phyloP scores from a whole-genome alignment of 208 protist species.

The Trypanosoma caninum region DNA sequence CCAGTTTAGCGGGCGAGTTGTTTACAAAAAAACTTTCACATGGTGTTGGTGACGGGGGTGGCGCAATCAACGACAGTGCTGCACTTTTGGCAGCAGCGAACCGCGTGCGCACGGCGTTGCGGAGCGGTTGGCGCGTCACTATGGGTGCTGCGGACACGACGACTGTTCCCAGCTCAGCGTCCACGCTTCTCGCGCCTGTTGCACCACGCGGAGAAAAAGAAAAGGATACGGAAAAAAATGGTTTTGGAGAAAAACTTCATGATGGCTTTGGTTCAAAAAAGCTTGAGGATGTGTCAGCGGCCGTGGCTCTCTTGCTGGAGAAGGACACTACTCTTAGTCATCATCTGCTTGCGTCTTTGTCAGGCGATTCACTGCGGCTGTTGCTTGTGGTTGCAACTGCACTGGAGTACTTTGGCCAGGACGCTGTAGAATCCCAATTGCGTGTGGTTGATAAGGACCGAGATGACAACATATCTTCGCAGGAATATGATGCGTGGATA shows the following conservation, averaged over 20 bases:
- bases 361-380: constrained; percentile 66
- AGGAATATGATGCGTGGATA: constrained; percentile 75
- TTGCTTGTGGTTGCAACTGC: constrained; percentile 79
- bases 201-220: neutral
- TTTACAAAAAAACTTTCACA: too few relatives aligned
- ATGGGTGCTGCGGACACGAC: too few relatives aligned
- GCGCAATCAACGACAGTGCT: neutral
- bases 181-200: neutral
- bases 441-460: constrained; percentile 65
- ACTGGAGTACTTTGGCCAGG: constrained; percentile 75
- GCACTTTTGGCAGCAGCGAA: constrained; percentile 4
- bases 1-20: neutral
- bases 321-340: constrained; percentile 38
- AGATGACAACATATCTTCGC: constrained; percentile 69
- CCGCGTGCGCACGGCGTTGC: constrained; percentile 17
- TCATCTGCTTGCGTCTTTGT: constrained; percentile 47
- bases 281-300: constrained; percentile 35
- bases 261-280: too few relatives aligned
- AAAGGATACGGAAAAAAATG: too few relatives aligned
- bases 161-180: too few relatives aligned
- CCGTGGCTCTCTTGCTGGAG: constrained; percentile 50
- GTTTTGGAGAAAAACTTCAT: too few relatives aligned
- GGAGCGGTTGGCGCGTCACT: too few relatives aligned
- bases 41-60: neutral
- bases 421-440: constrained; percentile 69